These are phyloP conservation scores for Pseudogymnoascus sp. DNA, from an alignment of 2,329 filamentous ascomycete genomes.

Conservation along the genomic window DNA sequence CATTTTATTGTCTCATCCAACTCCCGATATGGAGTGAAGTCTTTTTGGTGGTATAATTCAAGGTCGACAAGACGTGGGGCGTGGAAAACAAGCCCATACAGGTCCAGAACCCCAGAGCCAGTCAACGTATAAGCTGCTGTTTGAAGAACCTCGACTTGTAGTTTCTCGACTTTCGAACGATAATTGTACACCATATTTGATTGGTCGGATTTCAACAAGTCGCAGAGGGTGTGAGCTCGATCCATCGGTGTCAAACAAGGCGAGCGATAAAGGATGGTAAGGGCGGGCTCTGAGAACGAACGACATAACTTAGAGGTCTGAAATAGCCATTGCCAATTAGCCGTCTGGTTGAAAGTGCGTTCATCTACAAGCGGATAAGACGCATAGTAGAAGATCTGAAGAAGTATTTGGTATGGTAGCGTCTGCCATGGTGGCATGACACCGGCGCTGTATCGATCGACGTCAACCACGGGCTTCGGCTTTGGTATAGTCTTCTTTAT, in stretches of 20 bases:
- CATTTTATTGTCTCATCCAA: constrained; percentile 55
- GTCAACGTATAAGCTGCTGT: constrained; percentile 47
- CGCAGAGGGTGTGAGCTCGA: constrained; percentile 39
- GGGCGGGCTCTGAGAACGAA: constrained; percentile 62
- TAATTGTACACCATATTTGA: constrained; percentile 47
- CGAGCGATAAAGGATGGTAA: constrained; percentile 63
- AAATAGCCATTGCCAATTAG: constrained; percentile 55
- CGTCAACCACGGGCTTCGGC: neutral
- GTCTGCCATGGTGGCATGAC: constrained; percentile 50
- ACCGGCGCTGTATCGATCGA: constrained; percentile 17
- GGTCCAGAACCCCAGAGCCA: constrained; percentile 46
- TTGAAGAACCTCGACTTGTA: constrained; percentile 61
- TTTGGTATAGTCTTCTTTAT: neutral
- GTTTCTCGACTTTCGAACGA: constrained; percentile 59
- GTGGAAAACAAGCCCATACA: constrained; percentile 52
- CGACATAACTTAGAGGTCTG: constrained; percentile 55
- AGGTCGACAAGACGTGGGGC: constrained; percentile 63
- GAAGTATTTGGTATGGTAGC: constrained; percentile 62
- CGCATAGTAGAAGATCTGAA: constrained; percentile 63
- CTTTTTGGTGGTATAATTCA: constrained; percentile 63
- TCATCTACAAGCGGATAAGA: constrained; percentile 49
- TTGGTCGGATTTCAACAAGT: constrained; percentile 8
- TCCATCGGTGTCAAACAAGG: constrained; percentile 54
- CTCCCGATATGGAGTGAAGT: constrained; percentile 59
- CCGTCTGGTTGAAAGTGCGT: constrained; percentile 36